Conservation (phyloP, 345 rosid genomes). For the Mercurialis annua region DNA sequence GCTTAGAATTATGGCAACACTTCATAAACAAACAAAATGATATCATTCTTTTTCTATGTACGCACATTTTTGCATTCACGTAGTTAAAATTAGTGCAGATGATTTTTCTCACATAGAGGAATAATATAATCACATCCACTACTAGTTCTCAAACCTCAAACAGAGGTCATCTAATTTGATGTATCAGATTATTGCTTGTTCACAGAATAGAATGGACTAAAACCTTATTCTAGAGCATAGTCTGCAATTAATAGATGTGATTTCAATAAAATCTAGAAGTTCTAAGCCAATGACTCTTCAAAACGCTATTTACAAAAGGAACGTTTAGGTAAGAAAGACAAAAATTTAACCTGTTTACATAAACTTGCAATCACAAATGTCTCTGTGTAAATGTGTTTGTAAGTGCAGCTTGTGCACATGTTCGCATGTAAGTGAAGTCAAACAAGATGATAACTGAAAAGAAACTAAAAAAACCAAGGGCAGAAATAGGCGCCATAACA, state of each 20-base stretch:
- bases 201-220: neutral
- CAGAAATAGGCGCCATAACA: neutral
- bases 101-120: neutral
- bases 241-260: neutral
- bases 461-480: neutral
- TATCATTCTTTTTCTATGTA: neutral
- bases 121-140: neutral
- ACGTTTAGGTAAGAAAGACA: neutral
- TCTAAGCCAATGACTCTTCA: neutral
- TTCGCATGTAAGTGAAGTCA: neutral
- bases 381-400: too few species aligned
- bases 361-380: neutral
- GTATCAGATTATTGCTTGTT: neutral
- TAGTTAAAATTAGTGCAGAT: neutral
- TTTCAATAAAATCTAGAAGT: neutral
- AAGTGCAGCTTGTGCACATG: neutral
- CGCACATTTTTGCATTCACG: neutral
- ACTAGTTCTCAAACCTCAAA: neutral
- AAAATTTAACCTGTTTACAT: neutral
- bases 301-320: neutral
- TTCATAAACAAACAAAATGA: neutral
- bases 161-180: neutral
- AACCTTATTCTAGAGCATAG: neutral
- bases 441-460: neutral
- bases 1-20: neutral